Percentiles rank a stretch among this genome's conserved stretches.
These are phyloP conservation scores for Lycium barbarum DNA, from an alignment of 257 asterid species.

Conservation along the genomic window DNA sequence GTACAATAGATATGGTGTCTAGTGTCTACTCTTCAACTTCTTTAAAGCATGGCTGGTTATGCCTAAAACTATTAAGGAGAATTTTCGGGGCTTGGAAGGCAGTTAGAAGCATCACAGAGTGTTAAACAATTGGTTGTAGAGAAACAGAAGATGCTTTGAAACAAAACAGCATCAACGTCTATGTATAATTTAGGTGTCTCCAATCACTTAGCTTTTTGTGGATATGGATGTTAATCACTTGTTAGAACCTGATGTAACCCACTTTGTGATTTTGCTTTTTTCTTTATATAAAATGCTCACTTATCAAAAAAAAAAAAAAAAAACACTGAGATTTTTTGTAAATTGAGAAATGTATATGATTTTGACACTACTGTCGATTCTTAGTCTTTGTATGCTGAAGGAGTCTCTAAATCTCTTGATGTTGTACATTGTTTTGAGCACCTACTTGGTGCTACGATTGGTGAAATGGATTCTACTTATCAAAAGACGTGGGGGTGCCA, in stretches of 20 bases:
- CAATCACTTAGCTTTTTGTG: constrained; percentile 4
- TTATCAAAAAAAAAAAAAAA: neutral
- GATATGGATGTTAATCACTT: neutral
- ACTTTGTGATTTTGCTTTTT: neutral
- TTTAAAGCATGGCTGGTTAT: neutral
- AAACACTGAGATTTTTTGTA: neutral
- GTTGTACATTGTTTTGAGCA: neutral
- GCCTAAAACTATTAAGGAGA: neutral
- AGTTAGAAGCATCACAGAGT: neutral
- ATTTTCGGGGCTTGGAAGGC: neutral
- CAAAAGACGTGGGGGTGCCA: neutral
- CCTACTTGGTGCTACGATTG: neutral
- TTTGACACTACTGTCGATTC: neutral
- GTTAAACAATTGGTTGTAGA: neutral
- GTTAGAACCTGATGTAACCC: constrained; percentile 1
- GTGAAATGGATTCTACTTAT: neutral
- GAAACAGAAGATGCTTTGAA: neutral
- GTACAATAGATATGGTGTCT: neutral
- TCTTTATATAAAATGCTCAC: neutral
- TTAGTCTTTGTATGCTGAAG: neutral
- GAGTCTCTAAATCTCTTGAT: neutral
- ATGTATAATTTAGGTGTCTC: neutral
- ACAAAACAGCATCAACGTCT: neutral
- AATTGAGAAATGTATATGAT: neutral
- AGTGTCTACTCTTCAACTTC: neutral